Evolutionary conservation across 176 grass and related monocot species (phyloP), one percentile per base, ranked within the genome.

Genomic region (Aegilops bicornis): DNA sequence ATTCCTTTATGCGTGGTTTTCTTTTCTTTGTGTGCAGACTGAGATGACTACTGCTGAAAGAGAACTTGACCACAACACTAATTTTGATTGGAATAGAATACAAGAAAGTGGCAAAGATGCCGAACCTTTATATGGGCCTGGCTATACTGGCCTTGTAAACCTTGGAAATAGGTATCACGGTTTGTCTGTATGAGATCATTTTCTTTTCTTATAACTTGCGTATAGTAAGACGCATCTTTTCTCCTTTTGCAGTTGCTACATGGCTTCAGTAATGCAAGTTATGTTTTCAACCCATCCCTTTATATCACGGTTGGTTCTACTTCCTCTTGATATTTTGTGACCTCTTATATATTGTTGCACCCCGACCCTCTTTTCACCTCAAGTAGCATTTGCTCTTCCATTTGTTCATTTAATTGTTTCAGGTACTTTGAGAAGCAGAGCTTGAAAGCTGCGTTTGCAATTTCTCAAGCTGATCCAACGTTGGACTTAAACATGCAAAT

Each of bases 41-140:
- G 97, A 99, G 78, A 99, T 99, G 97, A 99, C 97, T 82, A 99
- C 97, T 61, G 97, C 97, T 35, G 97, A 99, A 85, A 99, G 97
- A 91, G 97, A 99, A 86, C 92, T 99, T 89, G 97, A 99, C 78
- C 80, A 88, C 60, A 99, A 99, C 82, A 95, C 92, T 56, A 99
- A 94, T 93, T 99, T 88, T 94, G 97, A 99, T 65, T 99, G 97
- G 97, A 99, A 96, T 73, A 92, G 97, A 89, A 90, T 99, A 80
- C 97, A 99, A 87, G 97, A 99, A 92, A 96, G 90, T 81, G 94
- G 93, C 52, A 91, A 96, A 83, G 90, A 96, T 67, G 89, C 88
- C 4, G 85, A 96, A 85, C 94, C 76, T 83, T 72, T 99, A 60
- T 99, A 94, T 25, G 97, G 97, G 85, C 97, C 97, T 17, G 94